Percentiles rank a stretch among this genome's conserved stretches.
These are phyloP conservation scores for Tylopilus felleus DNA, from an alignment of 768 basidiomycete genomes.

Conservation along the genomic window DNA sequence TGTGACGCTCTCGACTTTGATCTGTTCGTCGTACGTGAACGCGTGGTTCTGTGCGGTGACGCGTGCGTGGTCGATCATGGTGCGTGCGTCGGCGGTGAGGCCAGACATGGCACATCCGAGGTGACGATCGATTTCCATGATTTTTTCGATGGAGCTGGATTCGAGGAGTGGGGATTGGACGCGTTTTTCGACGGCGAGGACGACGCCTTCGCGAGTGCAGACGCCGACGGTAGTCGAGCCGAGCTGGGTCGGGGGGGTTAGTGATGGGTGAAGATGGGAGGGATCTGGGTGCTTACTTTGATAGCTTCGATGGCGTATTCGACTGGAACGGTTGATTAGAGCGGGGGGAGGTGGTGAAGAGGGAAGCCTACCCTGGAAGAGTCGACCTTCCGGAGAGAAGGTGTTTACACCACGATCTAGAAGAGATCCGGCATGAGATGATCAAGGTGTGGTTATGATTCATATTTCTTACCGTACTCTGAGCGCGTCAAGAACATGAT, in stretches of 20 bases:
- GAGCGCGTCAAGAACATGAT: constrained; percentile 92
- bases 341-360: neutral
- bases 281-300: constrained; percentile 55
- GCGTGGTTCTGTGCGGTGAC: constrained; percentile 94
- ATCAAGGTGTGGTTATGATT: neutral
- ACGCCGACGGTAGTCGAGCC: constrained; percentile 98
- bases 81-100: constrained; percentile 95
- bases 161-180: constrained; percentile 96
- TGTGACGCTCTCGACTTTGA: constrained; percentile 96
- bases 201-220: constrained; percentile 82
- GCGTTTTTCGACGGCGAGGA: constrained; percentile 97
- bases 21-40: constrained; percentile 95
- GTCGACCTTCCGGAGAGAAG: constrained; percentile 96
- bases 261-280: neutral
- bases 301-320: constrained; percentile 99
- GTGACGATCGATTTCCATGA: constrained; percentile 98
- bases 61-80: constrained; percentile 99
- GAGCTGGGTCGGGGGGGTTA: constrained; percentile 51
- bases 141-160: constrained; percentile 95
- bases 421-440: neutral
- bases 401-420: constrained; percentile 97
- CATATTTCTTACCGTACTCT: constrained; percentile 68
- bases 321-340: constrained; percentile 50
- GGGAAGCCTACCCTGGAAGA: constrained; percentile 85
- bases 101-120: constrained; percentile 98